Evolutionary conservation across 2,329 filamentous ascomycete species (phyloP), one percentile per base, ranked within the genome.

Genomic region (Bertia moriformis): DNA sequence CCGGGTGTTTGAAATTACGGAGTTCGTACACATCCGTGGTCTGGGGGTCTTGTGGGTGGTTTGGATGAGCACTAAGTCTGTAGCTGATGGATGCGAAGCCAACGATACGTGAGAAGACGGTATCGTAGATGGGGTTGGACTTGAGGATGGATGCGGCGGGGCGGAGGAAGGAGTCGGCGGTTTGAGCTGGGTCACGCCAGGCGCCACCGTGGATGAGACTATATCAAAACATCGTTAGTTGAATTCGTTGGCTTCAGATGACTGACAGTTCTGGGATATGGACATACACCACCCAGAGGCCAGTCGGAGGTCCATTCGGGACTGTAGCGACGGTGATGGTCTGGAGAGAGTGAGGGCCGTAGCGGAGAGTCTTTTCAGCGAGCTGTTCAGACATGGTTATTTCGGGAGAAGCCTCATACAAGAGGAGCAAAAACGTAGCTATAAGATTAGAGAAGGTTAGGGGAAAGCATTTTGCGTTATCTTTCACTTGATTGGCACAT

Each of bases 141-240:
- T 44, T 44, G 18, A 56, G 51, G 10, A 63, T 51, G 32, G 51
- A 43, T 1, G 51, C 47, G 20, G 57, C 46, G 2, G 62, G 54
- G 3, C 53, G 50, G 5, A 51, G 43, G 43, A 66, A 59, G 1
- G 51, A 51, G 4, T 45, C 40, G 3, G 57, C 50, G 12, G 56
- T 58, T 27, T 61, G 51, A 10, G 46, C 50, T 38, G 63, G 62
- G 43, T 67, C 64, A 33, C 64, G 57, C 58, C 64, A 67, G 45
- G 62, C 65, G 40, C 64, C 64, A 33, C 64, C 64, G 46, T 67
- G 64, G 42, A 67, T 62, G 43, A 60, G 64, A 40, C 49, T 35
- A 44, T 49, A 38, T 50, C 49, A 42, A 49, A 49, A 40, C 17
- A 30, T 36, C 30, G 14, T 18, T 29, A 35, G 38, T 20, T 36